A percentile compares a stretch with the other conserved stretches of the same genome.
Conservation (phyloP, 306 rosid species). For the Abrus pulchellus region DNA sequence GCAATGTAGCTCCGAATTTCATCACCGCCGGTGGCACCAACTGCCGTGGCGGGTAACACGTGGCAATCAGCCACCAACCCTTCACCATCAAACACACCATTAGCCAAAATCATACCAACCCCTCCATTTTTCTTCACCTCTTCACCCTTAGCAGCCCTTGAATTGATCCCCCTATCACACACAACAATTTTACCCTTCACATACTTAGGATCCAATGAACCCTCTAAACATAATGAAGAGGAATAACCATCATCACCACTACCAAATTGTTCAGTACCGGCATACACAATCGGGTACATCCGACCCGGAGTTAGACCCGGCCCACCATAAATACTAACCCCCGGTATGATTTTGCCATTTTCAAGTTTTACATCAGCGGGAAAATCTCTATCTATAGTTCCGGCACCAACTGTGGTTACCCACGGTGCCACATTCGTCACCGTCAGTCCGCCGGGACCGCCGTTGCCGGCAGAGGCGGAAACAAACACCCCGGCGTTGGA, state of each 20-base stretch:
- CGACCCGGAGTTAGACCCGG: conserved; percentile 78
- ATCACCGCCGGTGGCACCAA: conserved; percentile 77
- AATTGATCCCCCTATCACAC: conserved; percentile 89
- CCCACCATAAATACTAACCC: conserved; percentile 77
- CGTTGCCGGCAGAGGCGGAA: conserved; percentile 88
- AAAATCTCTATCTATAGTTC: conserved; percentile 88
- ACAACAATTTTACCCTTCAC: conserved; percentile 81
- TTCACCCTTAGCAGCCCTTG: conserved; percentile 86
- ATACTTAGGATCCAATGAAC: conserved; percentile 68
- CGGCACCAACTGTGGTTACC: conserved; percentile 94
- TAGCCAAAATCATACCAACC: conserved; percentile 83
- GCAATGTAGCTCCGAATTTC: conserved; percentile 71
- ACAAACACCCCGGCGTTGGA: conserved; percentile 70
- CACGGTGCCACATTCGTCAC: conserved; percentile 91
- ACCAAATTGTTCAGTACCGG: conserved; percentile 59
- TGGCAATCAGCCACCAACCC: conserved; percentile 94
- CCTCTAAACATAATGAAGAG: conserved; percentile 81
- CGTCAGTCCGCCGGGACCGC: conserved; percentile 88
- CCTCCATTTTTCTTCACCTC: conserved; percentile 90
- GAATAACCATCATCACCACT: conserved; percentile 83
- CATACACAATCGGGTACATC: conserved; percentile 77
- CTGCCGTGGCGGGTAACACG: conserved; percentile 82
- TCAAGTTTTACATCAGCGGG: conserved; percentile 91
- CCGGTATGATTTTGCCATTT: conserved; percentile 64
- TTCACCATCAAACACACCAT: conserved; percentile 90